A percentile compares a stretch with the other conserved stretches of the same genome.
Conservation (phyloP, 257 asterid species). For the Solanum piurae region DNA sequence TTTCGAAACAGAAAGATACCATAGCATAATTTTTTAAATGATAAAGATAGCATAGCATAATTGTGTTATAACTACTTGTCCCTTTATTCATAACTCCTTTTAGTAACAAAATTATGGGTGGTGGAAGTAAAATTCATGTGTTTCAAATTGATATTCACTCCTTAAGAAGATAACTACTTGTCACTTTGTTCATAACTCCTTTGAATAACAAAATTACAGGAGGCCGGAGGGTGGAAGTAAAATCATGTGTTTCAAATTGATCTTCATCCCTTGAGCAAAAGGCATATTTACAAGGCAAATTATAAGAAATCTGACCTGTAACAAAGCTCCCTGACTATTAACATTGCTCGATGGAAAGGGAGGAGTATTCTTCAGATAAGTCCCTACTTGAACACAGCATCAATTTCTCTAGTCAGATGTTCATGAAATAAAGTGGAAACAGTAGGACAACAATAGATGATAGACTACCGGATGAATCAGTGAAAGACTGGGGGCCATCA, state of each 20-base stretch:
- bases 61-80: neutral
- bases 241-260: neutral
- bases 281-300: neutral
- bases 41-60: neutral
- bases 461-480: conserved; percentile 63
- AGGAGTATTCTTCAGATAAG: conserved; percentile 83
- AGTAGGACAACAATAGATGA: neutral
- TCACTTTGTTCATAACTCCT: neutral
- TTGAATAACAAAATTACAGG: neutral
- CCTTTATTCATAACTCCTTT: neutral
- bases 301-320: conserved; percentile 50
- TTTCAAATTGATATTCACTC: neutral
- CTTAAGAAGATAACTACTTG: neutral
- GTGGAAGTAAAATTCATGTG: neutral
- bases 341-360: conserved; percentile 52
- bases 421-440: neutral
- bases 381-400: conserved; percentile 34
- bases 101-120: neutral
- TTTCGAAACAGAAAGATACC: neutral
- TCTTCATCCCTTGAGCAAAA: neutral
- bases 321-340: conserved; percentile 49
- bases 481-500: conserved; percentile 46
- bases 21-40: neutral
- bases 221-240: neutral
- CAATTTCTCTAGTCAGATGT: neutral